Evolutionary conservation across 768 basidiomycete genomes (phyloP), one percentile per base, ranked within the genome.

Genomic region (Cantharellus cinnabarinus): DNA sequence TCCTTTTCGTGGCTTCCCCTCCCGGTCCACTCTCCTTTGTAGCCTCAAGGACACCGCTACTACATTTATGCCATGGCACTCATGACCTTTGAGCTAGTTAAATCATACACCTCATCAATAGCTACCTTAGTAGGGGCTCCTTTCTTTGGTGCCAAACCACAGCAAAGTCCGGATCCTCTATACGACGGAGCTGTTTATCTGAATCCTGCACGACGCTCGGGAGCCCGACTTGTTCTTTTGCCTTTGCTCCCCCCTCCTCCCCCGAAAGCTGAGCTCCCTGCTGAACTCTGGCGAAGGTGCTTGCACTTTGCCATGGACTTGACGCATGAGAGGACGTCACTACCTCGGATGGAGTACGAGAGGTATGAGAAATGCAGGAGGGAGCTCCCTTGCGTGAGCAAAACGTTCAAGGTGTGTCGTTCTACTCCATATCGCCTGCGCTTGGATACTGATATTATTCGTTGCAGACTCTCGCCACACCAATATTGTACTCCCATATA

Each of bases 401-500:
- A 69, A 63, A 65, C 64, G 10, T 71, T 75, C 64, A 67, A 65
- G 65, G 75, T 73, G 7, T 7, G 52, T 20, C 15, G 4, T 44
- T 52, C 14, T 76, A 77, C 60, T 3, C 68, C 68, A 20, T 42
- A 38, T n/a, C 14, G 2, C 50, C 40, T 59, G 48, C 50, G 35
- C n/a, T 37, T 4, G 40, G 35, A 41, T 3, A n/a, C 20, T 14
- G 41, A 59, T 44, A 55, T 15, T 34, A n/a, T 34, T 7, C 35
- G 50, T 4, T 56, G 4, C 42, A 89, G 87, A 77, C 80, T 61
- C 71, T 83, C 54, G 78, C 74, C 2, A 71, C 77, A n/a, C 85
- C 87, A 0, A 67, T 85, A 42, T 70, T 86, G 56, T 88, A 85
- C 66, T 70, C 76, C n/a, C 70, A 69, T 39, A 74, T 83, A 35